These are phyloP conservation scores for Septoria linicola DNA, from an alignment of 2,329 filamentous ascomycete genomes.

Conservation along the genomic window DNA sequence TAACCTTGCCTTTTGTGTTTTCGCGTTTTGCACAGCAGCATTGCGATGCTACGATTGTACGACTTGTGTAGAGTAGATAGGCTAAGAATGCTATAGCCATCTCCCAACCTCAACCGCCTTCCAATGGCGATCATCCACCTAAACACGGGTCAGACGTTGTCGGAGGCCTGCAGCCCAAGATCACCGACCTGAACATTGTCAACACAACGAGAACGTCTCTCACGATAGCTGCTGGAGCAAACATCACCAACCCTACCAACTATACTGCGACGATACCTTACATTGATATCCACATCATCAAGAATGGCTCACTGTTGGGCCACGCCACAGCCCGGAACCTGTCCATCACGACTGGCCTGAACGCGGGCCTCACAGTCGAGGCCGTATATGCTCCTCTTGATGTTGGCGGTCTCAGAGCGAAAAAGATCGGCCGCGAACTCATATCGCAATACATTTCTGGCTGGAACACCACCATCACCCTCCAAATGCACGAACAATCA, in stretches of 20 bases:
- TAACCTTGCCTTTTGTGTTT: slow-evolving; percentile 22
- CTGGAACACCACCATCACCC: slow-evolving; percentile 74
- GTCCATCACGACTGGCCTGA: slow-evolving; percentile 65
- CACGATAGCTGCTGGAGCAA: slow-evolving; percentile 68
- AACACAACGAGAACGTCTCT: slow-evolving; percentile 71
- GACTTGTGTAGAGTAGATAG: slow-evolving; percentile 26
- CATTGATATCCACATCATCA: slow-evolving; percentile 53
- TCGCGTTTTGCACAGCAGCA: slow-evolving; percentile 17
- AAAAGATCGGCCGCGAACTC: slow-evolving; percentile 65
- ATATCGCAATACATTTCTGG: slow-evolving; percentile 86
- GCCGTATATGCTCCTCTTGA: slow-evolving; percentile 72
- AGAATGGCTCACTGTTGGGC: slow-evolving; percentile 72
- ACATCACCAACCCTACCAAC: slow-evolving; percentile 84
- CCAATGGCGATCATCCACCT: slow-evolving; percentile 15
- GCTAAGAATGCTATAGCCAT: slow-evolving; percentile 29
- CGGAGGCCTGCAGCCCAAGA: slow-evolving; percentile 54
- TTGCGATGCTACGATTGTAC: slow-evolving; percentile 13
- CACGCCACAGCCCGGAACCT: slow-evolving; percentile 68
- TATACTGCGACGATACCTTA: slow-evolving; percentile 83
- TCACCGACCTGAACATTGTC: slow-evolving; percentile 69
- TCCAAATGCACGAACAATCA: slow-evolving; percentile 68
- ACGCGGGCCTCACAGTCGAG: slow-evolving; percentile 65
- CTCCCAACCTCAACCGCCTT: slow-evolving; percentile 21
- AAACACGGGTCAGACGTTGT: slow-evolving; percentile 17
- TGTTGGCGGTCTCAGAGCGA: slow-evolving; percentile 61